Conservation (phyloP, 176 grass and related monocot genomes). For the Oryza glumipatula region DNA sequence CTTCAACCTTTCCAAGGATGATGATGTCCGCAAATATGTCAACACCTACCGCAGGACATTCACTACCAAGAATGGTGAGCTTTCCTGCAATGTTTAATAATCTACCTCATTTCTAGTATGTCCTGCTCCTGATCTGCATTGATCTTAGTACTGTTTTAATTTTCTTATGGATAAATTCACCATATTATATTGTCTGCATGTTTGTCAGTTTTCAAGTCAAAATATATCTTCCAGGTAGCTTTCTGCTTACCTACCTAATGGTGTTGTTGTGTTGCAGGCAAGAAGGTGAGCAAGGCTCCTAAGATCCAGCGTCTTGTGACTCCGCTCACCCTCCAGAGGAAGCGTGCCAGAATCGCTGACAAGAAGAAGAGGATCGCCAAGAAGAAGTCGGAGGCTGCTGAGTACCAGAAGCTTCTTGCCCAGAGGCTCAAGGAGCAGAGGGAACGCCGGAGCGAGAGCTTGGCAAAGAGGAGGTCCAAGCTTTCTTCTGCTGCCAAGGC, state of each 20-base stretch:
- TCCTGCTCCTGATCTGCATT: background rate
- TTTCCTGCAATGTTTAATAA: background rate
- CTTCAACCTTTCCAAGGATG: constrained; percentile 89
- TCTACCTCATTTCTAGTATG: background rate
- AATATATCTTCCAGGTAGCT: background rate
- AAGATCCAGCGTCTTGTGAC: constrained; percentile 98
- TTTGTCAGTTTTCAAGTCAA: background rate
- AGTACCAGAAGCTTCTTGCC: constrained; percentile 95
- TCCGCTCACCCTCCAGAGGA: constrained; percentile 86
- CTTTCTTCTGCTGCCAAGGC: constrained; percentile 70
- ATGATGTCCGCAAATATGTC: constrained; percentile 96
- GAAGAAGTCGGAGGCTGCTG: constrained; percentile 82
- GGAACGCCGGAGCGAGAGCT: constrained; percentile 75
- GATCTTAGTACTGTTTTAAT: background rate
- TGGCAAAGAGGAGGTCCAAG: constrained; percentile 94
- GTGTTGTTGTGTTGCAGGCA: constrained; percentile 54
- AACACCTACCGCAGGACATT: constrained; percentile 93
- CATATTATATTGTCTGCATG: too few species aligned
- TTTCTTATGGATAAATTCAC: background rate
- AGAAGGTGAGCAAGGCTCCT: constrained; percentile 96
- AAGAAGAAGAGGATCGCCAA: constrained; percentile 96
- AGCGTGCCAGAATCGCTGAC: constrained; percentile 77
- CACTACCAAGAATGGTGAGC: constrained; percentile 77
- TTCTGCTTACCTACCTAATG: background rate
- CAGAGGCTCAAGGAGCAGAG: constrained; percentile 89